Evolutionary conservation across 169 alveolate species (phyloP).

Genomic region (Cryptosporidium meleagridis): DNA sequence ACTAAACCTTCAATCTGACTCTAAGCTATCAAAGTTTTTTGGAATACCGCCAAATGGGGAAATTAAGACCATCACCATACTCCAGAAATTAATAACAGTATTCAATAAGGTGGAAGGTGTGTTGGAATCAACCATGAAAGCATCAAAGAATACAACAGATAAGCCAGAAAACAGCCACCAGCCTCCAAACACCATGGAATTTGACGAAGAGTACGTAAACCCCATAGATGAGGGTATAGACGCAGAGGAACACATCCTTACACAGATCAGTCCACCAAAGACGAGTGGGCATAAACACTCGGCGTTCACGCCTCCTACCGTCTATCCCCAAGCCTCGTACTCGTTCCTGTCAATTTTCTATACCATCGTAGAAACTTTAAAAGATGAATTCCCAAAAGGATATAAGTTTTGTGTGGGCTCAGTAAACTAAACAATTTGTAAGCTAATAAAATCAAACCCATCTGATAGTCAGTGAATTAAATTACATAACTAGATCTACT

Average conservation of each 20-base stretch:
- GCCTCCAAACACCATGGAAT: background rate
- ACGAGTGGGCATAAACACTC: background rate
- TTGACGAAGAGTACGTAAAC: background rate
- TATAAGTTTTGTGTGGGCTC: constrained; percentile 50
- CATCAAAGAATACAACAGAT: background rate
- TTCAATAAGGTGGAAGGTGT: constrained; percentile 42
- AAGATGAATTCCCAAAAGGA: constrained; percentile 30
- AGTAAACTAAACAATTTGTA: background rate
- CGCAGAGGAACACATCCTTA: background rate
- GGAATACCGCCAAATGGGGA: constrained; percentile 28
- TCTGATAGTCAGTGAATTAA: background rate
- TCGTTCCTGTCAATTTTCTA: constrained; percentile 54
- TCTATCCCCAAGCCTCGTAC: constrained; percentile 25
- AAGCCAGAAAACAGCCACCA: too few species aligned
- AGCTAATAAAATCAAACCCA: background rate
- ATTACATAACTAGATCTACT: background rate
- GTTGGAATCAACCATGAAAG: constrained; percentile 9
- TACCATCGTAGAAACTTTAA: constrained; percentile 41
- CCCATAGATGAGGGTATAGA: background rate
- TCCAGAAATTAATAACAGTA: constrained; percentile 6
- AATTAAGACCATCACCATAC: constrained; percentile 11
- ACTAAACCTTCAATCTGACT: constrained; percentile 16
- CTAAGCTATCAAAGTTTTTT: constrained; percentile 8
- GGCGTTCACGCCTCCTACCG: constrained; percentile 14
- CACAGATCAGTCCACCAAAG: background rate